phyloP scores from a whole-genome alignment of 1,284 basidiomycete species.

The Leccinum pachyderme region DNA sequence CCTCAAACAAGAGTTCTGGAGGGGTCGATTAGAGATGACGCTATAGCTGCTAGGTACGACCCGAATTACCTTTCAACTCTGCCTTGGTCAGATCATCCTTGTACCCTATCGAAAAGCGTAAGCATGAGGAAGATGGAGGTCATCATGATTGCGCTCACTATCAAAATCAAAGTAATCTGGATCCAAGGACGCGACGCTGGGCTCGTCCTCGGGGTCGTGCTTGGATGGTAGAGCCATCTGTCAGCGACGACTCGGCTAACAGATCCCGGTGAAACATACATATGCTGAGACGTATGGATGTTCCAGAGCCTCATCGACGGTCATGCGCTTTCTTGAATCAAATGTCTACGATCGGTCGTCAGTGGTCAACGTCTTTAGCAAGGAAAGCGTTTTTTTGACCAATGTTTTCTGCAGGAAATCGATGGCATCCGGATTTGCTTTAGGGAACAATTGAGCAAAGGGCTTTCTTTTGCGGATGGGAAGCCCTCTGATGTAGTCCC shows the following conservation, averaged over 20 bases:
- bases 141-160: conserved; percentile 40
- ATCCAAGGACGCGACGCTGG: conserved; percentile 68
- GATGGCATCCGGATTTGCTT: conserved; percentile 70
- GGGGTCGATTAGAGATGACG: conserved; percentile 17
- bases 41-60: conserved; percentile 11
- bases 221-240: conserved; percentile 28
- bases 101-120: conserved; percentile 44
- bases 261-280: conserved; percentile 37
- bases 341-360: conserved; percentile 52
- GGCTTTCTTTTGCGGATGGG: conserved; percentile 67
- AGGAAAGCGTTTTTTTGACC: conserved; percentile 40
- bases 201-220: conserved; percentile 87
- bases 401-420: conserved; percentile 84
- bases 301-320: conserved; percentile 80
- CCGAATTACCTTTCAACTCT: conserved; percentile 59
- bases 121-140: conserved; percentile 7
- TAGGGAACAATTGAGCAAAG: conserved; percentile 65
- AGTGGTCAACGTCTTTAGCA: not conserved
- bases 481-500: conserved; percentile 80
- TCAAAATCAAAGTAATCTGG: conserved; percentile 88
- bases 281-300: conserved; percentile 72
- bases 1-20: conserved; percentile 56
- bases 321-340: conserved; percentile 84
- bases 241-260: conserved; percentile 10
- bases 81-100: conserved; percentile 77